Evolutionary conservation across 495 filamentous ascomycete genomes (phyloP).

Genomic region (Schizothecium vesticola): DNA sequence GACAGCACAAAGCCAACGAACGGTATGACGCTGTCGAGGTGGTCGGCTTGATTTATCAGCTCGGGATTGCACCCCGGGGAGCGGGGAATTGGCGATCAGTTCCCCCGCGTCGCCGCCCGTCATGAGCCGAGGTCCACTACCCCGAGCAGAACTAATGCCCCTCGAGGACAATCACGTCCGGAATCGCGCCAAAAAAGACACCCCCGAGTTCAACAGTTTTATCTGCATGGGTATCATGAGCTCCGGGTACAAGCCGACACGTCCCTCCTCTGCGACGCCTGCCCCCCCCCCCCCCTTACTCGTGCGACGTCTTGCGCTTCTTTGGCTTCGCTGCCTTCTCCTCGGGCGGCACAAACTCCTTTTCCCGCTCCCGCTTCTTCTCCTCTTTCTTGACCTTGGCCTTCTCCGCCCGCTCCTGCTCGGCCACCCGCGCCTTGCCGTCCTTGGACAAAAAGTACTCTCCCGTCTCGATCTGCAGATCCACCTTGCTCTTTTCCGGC

Average conservation of each 20-base stretch:
- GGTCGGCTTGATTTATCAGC: not conserved
- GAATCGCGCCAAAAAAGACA: not conserved
- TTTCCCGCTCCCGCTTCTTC: constrained; percentile 77
- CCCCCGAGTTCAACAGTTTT: constrained; percentile 8
- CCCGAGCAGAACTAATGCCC: not conserved
- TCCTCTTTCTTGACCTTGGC: constrained; percentile 81
- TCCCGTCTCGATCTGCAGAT: constrained; percentile 95
- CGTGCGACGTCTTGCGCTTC: constrained; percentile 54
- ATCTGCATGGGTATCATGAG: constrained; percentile 28
- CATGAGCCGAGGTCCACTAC: not conserved
- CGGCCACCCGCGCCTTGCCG: constrained; percentile 75
- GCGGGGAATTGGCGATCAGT: not conserved
- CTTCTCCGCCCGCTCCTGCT: constrained; percentile 72
- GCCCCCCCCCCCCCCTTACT: constrained; percentile 18
- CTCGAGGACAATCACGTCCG: not conserved
- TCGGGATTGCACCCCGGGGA: not conserved
- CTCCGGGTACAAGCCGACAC: constrained; percentile 14
- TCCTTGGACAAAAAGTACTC: constrained; percentile 94
- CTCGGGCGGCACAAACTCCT: constrained; percentile 79
- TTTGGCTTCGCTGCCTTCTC: constrained; percentile 62
- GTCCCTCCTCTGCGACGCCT: constrained; percentile 4
- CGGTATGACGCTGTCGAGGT: not conserved
- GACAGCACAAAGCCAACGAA: not conserved
- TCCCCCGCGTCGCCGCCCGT: not conserved
- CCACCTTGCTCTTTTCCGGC: constrained; percentile 79